A percentile compares a stretch with the other conserved stretches of the same genome.
These are phyloP conservation scores for Pisolithus thermaeus DNA, from an alignment of 1,284 basidiomycete species.

Conservation along the genomic window DNA sequence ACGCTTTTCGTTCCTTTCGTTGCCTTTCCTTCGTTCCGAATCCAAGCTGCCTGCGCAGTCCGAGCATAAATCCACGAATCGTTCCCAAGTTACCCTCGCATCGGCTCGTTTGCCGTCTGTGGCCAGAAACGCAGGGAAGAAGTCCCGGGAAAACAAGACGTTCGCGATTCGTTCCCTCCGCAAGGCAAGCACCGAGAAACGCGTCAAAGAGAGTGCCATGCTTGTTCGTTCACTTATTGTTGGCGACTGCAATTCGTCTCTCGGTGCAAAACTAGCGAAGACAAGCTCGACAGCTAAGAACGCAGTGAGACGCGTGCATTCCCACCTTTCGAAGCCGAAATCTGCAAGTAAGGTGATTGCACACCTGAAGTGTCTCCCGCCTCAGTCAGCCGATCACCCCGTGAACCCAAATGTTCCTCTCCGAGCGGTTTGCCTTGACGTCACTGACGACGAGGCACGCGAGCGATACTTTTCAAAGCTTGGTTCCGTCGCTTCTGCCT, in stretches of 20 bases:
- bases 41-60: constrained; percentile 18
- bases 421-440: constrained; percentile 65
- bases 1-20: constrained; percentile 36
- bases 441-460: constrained; percentile 55
- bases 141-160: constrained; percentile 28
- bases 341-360: constrained; percentile 64
- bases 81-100: constrained; percentile 5
- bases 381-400: constrained; percentile 14
- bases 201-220: constrained; percentile 58
- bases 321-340: constrained; percentile 59
- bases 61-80: constrained; percentile 3
- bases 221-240: constrained; percentile 63
- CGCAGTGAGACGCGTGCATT: constrained; percentile 63
- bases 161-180: constrained; percentile 19
- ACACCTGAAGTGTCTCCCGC: constrained; percentile 53
- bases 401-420: constrained; percentile 43
- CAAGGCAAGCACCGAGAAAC: constrained; percentile 42
- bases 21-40: constrained; percentile 31
- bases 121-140: constrained; percentile 27
- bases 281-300: constrained; percentile 39
- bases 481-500: constrained; percentile 39
- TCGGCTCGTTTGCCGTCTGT: constrained; percentile 6
- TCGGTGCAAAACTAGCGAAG: constrained; percentile 25
- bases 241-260: constrained; percentile 39
- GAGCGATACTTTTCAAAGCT: constrained; percentile 48